Conservation (phyloP, 306 rosid genomes). For the Corylus heterophylla region DNA sequence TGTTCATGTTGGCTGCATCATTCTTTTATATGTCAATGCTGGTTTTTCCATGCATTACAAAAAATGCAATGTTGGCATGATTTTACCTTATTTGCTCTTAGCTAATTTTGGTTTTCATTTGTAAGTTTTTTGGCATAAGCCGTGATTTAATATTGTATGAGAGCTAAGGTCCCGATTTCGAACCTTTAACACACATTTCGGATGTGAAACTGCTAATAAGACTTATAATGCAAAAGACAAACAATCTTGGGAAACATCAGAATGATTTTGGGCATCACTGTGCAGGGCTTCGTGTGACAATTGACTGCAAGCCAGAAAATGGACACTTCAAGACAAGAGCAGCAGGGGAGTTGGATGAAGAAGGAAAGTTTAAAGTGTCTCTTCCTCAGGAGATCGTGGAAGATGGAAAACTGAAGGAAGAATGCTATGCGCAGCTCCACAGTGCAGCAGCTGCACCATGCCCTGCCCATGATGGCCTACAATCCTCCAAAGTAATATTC, state of each 20-base stretch:
- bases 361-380: conserved; percentile 69
- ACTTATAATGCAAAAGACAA: neutral
- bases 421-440: conserved; percentile 82
- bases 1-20: neutral
- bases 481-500: conserved; percentile 52
- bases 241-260: neutral
- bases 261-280: conserved; percentile 5
- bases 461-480: conserved; percentile 52
- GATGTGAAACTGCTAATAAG: neutral
- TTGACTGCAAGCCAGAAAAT: conserved; percentile 68
- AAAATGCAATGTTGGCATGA: neutral
- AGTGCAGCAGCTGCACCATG: conserved; percentile 70
- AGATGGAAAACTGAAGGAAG: conserved; percentile 57
- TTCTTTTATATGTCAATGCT: neutral
- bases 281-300: conserved; percentile 65
- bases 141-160: no score
- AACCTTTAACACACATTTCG: neutral
- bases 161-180: no score
- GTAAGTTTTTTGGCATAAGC: no score
- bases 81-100: neutral
- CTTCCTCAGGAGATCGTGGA: conserved; percentile 58
- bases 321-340: conserved; percentile 68
- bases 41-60: neutral
- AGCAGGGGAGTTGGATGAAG: conserved; percentile 50
- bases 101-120: neutral